Evolutionary conservation across 768 basidiomycete genomes (phyloP), one percentile per base, ranked within the genome.

Genomic region (Boletus sensibilis): DNA sequence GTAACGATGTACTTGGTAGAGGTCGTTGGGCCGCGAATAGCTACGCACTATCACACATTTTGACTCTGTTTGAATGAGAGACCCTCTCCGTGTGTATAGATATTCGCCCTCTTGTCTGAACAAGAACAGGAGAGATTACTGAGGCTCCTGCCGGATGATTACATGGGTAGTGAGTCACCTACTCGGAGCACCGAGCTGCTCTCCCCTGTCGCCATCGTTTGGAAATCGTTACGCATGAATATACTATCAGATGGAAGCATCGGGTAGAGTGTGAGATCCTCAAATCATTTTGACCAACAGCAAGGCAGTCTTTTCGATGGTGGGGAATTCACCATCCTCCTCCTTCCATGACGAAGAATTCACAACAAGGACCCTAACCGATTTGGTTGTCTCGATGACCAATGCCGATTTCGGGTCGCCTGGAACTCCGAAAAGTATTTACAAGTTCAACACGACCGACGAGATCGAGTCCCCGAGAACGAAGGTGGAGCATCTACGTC

Each of bases 1-100:
- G 57, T 70, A 68, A 68, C 57, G 20, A 60, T 69, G 60, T 67
- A 65, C 49, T 57, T 41, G 39, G 62, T 53, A 56, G 55, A 59
- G 51, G 38, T 51, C 34, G 38, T 45, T 58, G 52, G 34, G 40
- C 29, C 39, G 33, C 16, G 37, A 53, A 58, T 11, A 12, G 49
- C 46, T 49, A 38, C 45, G 46, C 27, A 21, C 37, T 51, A 40
- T 55, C 21, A 42, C 31, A 43, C 41, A 25, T 66, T 29, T 45
- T 14, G 47, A 52, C 35, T 20, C 27, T 42, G 38, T 53, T 59
- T 52, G 58, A 55, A 60, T 23, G 42, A 52, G 42, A 52, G 11
- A 34, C 29, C 8, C 33, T 13, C 4, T 40, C 20, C 46, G 5
- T 18, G 47, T 53, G n/a, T 43, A 33, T 20, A 20, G 11, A 13